phyloP scores from a whole-genome alignment of 768 basidiomycete genomes.

The Tubosaeta brunneosetosa region DNA sequence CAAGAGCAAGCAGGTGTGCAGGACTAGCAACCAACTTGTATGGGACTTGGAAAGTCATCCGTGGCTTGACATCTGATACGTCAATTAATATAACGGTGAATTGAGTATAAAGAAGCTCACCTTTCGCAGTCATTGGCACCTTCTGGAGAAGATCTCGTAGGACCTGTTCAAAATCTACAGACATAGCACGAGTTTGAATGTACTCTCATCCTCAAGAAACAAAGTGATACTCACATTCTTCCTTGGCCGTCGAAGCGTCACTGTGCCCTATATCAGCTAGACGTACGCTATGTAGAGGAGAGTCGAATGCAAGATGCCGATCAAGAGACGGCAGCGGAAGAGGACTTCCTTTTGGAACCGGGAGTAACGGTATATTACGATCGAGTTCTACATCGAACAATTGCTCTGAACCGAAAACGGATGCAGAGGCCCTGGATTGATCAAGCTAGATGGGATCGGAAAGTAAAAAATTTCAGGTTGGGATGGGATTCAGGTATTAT shows the following conservation, averaged over 20 bases:
- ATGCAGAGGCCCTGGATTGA: conserved; percentile 31
- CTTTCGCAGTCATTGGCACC: conserved; percentile 43
- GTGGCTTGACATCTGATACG: conserved; percentile 34
- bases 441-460: conserved; percentile 37
- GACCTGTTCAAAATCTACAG: conserved; percentile 31
- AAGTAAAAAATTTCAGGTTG: neutral
- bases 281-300: neutral
- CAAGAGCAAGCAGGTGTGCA: conserved; percentile 32
- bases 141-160: conserved; percentile 35
- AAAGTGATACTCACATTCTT: conserved; percentile 17
- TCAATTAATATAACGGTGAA: neutral
- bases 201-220: neutral
- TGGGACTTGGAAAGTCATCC: conserved; percentile 26
- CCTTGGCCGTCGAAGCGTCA: conserved; percentile 1
- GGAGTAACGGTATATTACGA: conserved; percentile 37
- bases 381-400: conserved; percentile 48
- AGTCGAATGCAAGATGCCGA: conserved; percentile 9
- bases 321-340: conserved; percentile 27
- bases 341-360: conserved; percentile 19
- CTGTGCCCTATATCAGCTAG: conserved; percentile 1
- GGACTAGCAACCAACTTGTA: conserved; percentile 37
- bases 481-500: neutral
- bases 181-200: neutral
- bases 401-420: conserved; percentile 46
- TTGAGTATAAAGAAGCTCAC: conserved; percentile 17